A percentile compares a stretch with the other conserved stretches of the same genome.
Conservation (phyloP, 495 filamentous ascomycete genomes). For the Neurospora terricola region DNA sequence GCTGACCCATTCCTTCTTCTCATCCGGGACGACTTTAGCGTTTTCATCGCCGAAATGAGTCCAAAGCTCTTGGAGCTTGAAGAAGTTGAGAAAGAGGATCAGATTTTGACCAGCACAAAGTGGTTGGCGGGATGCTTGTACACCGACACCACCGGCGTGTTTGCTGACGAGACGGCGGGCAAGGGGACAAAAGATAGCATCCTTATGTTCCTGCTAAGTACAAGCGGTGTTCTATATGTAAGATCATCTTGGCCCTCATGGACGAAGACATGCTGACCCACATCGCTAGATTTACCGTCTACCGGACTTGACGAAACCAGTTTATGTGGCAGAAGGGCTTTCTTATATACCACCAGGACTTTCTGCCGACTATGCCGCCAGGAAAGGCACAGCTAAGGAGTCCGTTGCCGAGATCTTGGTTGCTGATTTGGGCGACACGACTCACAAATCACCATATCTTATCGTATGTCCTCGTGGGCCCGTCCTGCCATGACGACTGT, state of each 20-base stretch:
- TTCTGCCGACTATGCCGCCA: constrained; percentile 55
- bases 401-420: constrained; percentile 66
- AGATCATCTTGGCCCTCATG: constrained; percentile 15
- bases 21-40: constrained; percentile 68
- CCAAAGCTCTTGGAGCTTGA: constrained; percentile 53
- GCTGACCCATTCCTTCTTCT: constrained; percentile 82
- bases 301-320: constrained; percentile 48
- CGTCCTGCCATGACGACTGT: not conserved
- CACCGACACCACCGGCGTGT: constrained; percentile 48
- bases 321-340: constrained; percentile 60
- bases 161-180: constrained; percentile 35
- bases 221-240: constrained; percentile 64
- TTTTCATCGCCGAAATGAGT: constrained; percentile 57
- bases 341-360: constrained; percentile 69
- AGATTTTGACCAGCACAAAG: constrained; percentile 42
- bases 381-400: constrained; percentile 61
- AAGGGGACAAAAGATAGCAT: constrained; percentile 40
- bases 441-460: constrained; percentile 61
- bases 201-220: constrained; percentile 65
- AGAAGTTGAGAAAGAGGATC: constrained; percentile 55
- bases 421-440: constrained; percentile 71
- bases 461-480: constrained; percentile 42
- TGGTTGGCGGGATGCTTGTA: constrained; percentile 81
- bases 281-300: constrained; percentile 49
- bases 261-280: constrained; percentile 4